These are phyloP conservation scores for Pulveroboletus frians DNA, from an alignment of 768 basidiomycete genomes.

Conservation along the genomic window DNA sequence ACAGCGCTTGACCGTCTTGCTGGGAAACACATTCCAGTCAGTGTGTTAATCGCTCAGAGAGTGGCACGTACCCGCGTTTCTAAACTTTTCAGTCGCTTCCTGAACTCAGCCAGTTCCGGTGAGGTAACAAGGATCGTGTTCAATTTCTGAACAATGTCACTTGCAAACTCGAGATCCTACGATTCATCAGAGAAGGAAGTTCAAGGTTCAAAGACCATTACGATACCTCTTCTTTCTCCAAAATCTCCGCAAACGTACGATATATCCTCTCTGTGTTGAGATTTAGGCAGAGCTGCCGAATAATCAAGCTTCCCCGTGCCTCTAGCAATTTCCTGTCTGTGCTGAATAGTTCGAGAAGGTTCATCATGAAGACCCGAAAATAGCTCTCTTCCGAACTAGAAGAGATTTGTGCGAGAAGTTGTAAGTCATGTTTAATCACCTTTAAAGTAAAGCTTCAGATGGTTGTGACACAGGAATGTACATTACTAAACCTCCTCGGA, in stretches of 20 bases:
- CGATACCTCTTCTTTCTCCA: slow-evolving; percentile 94
- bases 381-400: slow-evolving; percentile 93
- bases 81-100: slow-evolving; percentile 85
- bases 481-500: slow-evolving; percentile 74
- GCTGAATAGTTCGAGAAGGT: slow-evolving; percentile 89
- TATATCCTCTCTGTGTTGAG: slow-evolving; percentile 96
- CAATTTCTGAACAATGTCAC: slow-evolving; percentile 95
- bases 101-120: slow-evolving; percentile 91
- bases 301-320: slow-evolving; percentile 89
- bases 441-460: slow-evolving; percentile 25
- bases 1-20: slow-evolving; percentile 96
- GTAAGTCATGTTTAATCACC: slow-evolving; percentile 96
- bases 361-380: slow-evolving; percentile 94
- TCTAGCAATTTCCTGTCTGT: slow-evolving; percentile 89
- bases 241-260: slow-evolving; percentile 89
- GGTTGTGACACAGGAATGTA: neutral
- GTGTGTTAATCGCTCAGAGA: neutral
- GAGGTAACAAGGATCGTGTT: slow-evolving; percentile 96
- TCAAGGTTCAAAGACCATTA: neutral
- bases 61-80: slow-evolving; percentile 72
- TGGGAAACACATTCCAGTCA: slow-evolving; percentile 19
- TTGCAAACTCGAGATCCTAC: slow-evolving; percentile 95
- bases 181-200: neutral
- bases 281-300: slow-evolving; percentile 89
- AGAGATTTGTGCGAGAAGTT: slow-evolving; percentile 94